These are phyloP conservation scores for Gynostemma pentaphyllum DNA, from an alignment of 306 rosid species.

Conservation along the genomic window DNA sequence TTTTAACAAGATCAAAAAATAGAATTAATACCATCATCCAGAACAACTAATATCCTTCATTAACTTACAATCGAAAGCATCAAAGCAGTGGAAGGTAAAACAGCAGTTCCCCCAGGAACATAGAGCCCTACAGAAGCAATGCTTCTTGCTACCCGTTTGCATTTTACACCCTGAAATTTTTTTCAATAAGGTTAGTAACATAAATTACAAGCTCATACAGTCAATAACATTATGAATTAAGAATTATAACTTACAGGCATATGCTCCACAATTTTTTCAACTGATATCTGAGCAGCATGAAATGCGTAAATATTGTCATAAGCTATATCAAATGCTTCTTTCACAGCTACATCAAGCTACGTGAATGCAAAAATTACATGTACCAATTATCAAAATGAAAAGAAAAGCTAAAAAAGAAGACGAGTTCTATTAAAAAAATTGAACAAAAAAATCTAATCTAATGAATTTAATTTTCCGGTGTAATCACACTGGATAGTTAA, in stretches of 20 bases:
- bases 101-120: slow-evolving; percentile 99
- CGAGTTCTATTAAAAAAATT: neutral
- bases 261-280: slow-evolving; percentile 65
- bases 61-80: slow-evolving; percentile 93
- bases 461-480: neutral
- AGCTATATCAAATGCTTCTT: slow-evolving; percentile 87
- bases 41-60: neutral
- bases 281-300: slow-evolving; percentile 81
- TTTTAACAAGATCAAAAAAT: neutral
- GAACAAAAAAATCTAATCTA: neutral
- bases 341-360: slow-evolving; percentile 63
- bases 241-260: slow-evolving; percentile 58
- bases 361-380: slow-evolving; percentile 11
- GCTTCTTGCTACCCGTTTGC: slow-evolving; percentile 95
- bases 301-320: slow-evolving; percentile 86
- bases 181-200: slow-evolving; percentile 4
- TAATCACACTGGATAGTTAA: neutral
- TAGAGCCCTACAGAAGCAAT: slow-evolving; percentile 94
- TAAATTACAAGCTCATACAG: neutral
- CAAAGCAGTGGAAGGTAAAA: slow-evolving; percentile 92
- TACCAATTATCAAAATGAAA: neutral
- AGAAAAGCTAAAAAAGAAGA: neutral
- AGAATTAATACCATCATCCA: neutral
- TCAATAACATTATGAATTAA: neutral
- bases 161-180: slow-evolving; percentile 73